These are phyloP conservation scores for Ceratocystis colombiana DNA, from an alignment of 2,329 filamentous ascomycete genomes.

Conservation along the genomic window DNA sequence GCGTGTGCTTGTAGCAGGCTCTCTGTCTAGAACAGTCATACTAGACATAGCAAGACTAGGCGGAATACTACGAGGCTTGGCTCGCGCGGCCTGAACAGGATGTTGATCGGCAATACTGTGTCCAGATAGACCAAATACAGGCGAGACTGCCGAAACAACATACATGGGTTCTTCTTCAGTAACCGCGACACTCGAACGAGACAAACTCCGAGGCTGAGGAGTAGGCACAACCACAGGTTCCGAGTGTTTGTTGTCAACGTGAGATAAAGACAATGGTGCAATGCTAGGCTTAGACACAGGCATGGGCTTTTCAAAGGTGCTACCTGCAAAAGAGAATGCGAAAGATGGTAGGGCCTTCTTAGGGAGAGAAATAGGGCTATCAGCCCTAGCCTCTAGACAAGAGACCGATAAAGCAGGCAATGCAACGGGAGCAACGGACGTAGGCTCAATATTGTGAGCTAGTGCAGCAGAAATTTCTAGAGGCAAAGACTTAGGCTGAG, in stretches of 20 bases:
- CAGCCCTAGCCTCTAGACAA: not conserved
- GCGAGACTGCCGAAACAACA: constrained; percentile 25
- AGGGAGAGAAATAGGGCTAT: not conserved
- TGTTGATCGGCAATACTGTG: constrained; percentile 22
- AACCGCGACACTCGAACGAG: constrained; percentile 26
- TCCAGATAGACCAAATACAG: not conserved
- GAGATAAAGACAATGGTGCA: constrained; percentile 10
- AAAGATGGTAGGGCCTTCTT: not conserved
- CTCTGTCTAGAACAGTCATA: constrained; percentile 18
- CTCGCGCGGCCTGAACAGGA: constrained; percentile 11
- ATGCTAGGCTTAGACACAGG: not conserved
- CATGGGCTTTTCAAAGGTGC: constrained; percentile 3
- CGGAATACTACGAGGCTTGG: constrained; percentile 11
- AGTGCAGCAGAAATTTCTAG: constrained; percentile 27
- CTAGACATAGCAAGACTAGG: constrained; percentile 14
- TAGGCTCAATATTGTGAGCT: constrained; percentile 32
- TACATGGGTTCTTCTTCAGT: constrained; percentile 27
- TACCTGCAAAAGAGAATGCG: constrained; percentile 10
- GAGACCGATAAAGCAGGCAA: constrained; percentile 13
- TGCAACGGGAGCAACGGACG: constrained; percentile 23
- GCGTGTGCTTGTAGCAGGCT: constrained; percentile 24
- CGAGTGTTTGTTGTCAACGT: not conserved
- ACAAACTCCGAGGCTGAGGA: constrained; percentile 26
- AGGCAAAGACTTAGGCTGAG: not conserved
- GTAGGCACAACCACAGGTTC: constrained; percentile 16